Conservation (phyloP, 1,284 basidiomycete species). For the Amylostereum areolatum region DNA sequence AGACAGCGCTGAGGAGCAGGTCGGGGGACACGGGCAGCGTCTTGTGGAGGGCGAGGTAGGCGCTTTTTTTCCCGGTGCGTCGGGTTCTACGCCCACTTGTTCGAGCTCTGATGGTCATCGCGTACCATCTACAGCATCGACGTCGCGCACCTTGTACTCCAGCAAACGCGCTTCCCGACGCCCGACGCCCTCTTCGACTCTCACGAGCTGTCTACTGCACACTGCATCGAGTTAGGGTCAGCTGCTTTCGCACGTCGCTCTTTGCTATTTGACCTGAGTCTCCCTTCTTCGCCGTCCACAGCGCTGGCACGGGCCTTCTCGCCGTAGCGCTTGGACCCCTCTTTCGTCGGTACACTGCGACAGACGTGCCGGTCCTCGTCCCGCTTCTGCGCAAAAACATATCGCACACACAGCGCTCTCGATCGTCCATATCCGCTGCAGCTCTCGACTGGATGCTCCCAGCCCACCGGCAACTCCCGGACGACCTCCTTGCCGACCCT, state of each 20-base stretch:
- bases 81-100: not conserved
- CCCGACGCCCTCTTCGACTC: slow-evolving; percentile 35
- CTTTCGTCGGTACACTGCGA: slow-evolving; percentile 61
- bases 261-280: slow-evolving; percentile 8
- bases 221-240: slow-evolving; percentile 76
- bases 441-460: slow-evolving; percentile 68
- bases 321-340: slow-evolving; percentile 61
- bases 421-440: slow-evolving; percentile 38
- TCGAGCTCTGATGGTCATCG: not conserved
- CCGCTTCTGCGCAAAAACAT: slow-evolving; percentile 73
- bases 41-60: slow-evolving; percentile 78
- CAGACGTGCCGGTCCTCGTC: slow-evolving; percentile 66
- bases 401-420: slow-evolving; percentile 1
- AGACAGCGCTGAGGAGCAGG: slow-evolving; percentile 65
- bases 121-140: no score
- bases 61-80: not conserved
- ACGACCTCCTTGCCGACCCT: slow-evolving; percentile 25
- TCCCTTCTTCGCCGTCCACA: slow-evolving; percentile 23
- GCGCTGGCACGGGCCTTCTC: slow-evolving; percentile 78
- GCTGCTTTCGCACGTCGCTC: no score
- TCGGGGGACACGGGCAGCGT: slow-evolving; percentile 88
- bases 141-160: slow-evolving; percentile 58
- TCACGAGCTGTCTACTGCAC: slow-evolving; percentile 30
- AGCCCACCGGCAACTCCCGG: slow-evolving; percentile 28
- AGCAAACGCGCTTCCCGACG: slow-evolving; percentile 41